Conservation (phyloP, 306 rosid species). For the Erythrophleum fordii region DNA sequence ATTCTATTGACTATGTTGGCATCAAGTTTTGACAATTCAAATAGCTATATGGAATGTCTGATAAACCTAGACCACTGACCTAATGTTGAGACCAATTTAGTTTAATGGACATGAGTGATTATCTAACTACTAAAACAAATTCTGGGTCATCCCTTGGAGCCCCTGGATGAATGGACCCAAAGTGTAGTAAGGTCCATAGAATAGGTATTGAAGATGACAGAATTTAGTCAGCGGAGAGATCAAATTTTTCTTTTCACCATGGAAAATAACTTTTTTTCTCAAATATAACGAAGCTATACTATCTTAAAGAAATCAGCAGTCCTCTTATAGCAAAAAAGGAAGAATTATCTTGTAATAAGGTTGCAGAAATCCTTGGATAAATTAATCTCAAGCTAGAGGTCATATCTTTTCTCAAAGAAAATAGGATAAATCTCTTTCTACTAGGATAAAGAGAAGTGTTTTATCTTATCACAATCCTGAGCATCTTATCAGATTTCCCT, state of each 20-base stretch:
- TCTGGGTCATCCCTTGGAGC: background rate
- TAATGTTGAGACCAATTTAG: background rate
- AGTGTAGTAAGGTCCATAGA: background rate
- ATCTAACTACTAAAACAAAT: too few species aligned
- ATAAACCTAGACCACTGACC: background rate
- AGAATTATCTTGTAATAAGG: background rate
- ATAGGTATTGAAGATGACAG: background rate
- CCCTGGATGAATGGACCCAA: background rate
- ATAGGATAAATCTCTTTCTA: background rate
- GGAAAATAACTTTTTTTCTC: background rate
- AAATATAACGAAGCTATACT: background rate
- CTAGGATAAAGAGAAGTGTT: background rate
- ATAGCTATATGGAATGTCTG: background rate
- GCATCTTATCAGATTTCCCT: background rate
- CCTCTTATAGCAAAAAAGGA: background rate
- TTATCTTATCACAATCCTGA: background rate
- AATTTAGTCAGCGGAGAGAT: background rate
- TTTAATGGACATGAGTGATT: background rate
- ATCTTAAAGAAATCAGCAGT: background rate
- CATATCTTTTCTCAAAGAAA: background rate
- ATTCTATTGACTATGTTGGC: background rate
- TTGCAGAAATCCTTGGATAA: background rate
- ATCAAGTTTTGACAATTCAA: background rate
- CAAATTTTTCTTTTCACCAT: background rate
- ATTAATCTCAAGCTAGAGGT: background rate